Percentiles rank a stretch among this genome's conserved stretches.
These are phyloP conservation scores for Pharus latifolius DNA, from an alignment of 176 grass and related monocot species.

Conservation along the genomic window DNA sequence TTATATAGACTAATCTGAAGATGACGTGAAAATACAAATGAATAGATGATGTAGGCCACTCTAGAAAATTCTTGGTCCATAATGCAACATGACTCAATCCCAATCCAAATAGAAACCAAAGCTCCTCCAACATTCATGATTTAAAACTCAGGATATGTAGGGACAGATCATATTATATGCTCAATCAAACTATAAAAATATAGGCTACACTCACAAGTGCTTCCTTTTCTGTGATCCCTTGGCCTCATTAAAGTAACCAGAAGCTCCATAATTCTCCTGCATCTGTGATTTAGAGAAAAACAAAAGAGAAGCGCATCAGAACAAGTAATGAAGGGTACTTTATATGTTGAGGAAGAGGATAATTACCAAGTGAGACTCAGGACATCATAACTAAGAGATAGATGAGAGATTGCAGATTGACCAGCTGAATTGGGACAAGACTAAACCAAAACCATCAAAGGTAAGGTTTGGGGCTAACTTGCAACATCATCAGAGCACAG, in stretches of 20 bases:
- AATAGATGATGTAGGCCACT: too few species aligned
- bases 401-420: too few species aligned
- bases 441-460: too few species aligned
- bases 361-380: neutral
- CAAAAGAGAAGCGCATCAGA: neutral
- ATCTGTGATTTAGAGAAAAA: slow-evolving; percentile 45
- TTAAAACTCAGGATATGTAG: neutral
- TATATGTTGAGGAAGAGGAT: neutral
- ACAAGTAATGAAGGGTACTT: neutral
- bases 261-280: slow-evolving; percentile 84
- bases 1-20: too few species aligned
- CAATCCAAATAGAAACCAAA: too few species aligned
- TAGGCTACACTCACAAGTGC: slow-evolving; percentile 43
- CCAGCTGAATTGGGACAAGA: too few species aligned
- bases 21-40: too few species aligned
- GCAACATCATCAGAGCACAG: neutral
- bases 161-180: neutral
- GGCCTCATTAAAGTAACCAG: slow-evolving; percentile 86
- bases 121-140: neutral
- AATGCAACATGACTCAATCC: too few species aligned
- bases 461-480: neutral
- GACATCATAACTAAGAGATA: too few species aligned
- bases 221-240: slow-evolving; percentile 55
- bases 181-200: slow-evolving; percentile 14
- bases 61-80: too few species aligned